Percentiles rank a stretch among this genome's conserved stretches.
Conservation (phyloP, 148 eudicot species). For the Amaranthus cruentus region DNA sequence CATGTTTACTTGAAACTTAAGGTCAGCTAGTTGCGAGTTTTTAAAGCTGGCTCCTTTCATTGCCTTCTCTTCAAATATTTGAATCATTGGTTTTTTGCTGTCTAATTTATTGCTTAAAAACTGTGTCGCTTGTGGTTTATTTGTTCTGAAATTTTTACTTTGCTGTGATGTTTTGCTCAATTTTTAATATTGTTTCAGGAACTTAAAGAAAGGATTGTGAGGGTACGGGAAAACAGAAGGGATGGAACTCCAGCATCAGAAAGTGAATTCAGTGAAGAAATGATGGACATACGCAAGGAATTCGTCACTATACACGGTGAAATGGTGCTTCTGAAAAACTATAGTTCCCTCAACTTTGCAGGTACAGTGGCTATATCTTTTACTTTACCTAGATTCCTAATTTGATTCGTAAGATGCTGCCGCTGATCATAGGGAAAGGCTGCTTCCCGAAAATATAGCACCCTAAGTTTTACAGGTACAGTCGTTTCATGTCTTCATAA, state of each 20-base stretch:
- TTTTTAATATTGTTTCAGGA: constrained; percentile 39
- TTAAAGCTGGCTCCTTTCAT: too few relatives aligned
- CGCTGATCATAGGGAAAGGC: constrained; percentile 6
- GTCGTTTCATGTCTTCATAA: not conserved
- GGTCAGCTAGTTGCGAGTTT: too few relatives aligned
- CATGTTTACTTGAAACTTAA: too few relatives aligned
- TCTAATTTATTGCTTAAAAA: too few relatives aligned
- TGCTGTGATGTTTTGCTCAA: not conserved
- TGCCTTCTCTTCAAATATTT: too few relatives aligned
- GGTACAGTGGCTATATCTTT: constrained; percentile 33
- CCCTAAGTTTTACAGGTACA: constrained; percentile 7
- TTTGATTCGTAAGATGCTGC: constrained; percentile 15
- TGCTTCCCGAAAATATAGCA: constrained; percentile 3
- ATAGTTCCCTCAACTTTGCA: constrained; percentile 92
- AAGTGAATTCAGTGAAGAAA: constrained; percentile 66
- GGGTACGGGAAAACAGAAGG: constrained; percentile 43
- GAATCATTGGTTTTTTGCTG: too few relatives aligned
- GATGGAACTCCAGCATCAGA: constrained; percentile 57
- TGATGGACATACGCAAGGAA: constrained; percentile 80
- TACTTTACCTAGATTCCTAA: constrained; percentile 8
- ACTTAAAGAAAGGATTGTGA: constrained; percentile 70
- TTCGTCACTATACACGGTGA: constrained; percentile 88
- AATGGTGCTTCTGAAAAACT: constrained; percentile 89
- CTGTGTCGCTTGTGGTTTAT: too few relatives aligned
- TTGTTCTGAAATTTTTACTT: too few relatives aligned